Evolutionary conservation across 495 filamentous ascomycete species (phyloP).

Genomic region (Alectoria sarmentosa): DNA sequence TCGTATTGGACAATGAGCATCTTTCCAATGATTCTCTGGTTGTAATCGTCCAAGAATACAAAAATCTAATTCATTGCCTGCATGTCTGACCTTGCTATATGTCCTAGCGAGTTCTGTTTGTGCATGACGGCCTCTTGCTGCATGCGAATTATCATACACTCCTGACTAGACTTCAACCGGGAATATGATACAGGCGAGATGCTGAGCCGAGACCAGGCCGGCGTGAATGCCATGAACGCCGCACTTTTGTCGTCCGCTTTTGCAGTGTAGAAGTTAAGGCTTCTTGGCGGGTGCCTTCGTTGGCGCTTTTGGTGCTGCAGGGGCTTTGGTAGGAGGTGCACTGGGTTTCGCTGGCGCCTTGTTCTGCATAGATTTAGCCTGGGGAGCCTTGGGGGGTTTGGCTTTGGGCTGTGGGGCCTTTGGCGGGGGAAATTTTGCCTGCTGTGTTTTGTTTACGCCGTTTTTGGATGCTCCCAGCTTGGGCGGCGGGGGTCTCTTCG

Average conservation of each 20-base stretch:
- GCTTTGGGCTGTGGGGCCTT: conserved; percentile 16
- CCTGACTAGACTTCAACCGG: neutral
- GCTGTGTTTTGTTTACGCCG: conserved; percentile 10
- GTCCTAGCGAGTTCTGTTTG: neutral
- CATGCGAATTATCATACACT: neutral
- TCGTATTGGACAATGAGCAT: neutral
- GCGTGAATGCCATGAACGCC: neutral
- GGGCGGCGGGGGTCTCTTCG: conserved; percentile 20
- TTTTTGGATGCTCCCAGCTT: conserved; percentile 23
- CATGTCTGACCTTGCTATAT: neutral
- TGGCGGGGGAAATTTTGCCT: conserved; percentile 14
- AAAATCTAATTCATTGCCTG: too few relatives aligned
- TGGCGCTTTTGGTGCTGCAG: conserved; percentile 13
- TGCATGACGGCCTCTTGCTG: neutral
- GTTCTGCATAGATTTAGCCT: conserved; percentile 16
- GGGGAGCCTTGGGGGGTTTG: conserved; percentile 4
- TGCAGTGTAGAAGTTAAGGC: neutral
- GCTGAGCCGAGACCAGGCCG: neutral
- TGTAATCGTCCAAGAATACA: neutral
- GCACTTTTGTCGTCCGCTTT: neutral
- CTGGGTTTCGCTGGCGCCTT: conserved; percentile 15
- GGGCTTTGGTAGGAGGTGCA: conserved; percentile 12
- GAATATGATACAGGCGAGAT: neutral
- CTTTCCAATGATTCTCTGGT: neutral
- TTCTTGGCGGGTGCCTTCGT: conserved; percentile 20